Evolutionary conservation across 352 stramenopile genomes (phyloP).

Genomic region (Globisporangium megalacanthum): DNA sequence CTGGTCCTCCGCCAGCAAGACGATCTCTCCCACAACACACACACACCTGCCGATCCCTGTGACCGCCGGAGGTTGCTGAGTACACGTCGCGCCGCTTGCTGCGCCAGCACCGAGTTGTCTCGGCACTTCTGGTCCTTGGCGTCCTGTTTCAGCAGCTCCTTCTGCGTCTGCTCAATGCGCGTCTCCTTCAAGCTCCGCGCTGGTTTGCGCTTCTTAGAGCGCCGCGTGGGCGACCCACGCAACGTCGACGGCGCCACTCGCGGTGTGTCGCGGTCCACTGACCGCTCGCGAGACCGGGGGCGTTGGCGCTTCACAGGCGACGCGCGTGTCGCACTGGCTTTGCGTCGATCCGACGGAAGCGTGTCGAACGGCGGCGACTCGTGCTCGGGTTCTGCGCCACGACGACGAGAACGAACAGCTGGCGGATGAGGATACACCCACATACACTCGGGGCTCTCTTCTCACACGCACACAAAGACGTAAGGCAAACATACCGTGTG

Average conservation of each 20-base stretch:
- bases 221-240: not conserved
- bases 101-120: not conserved
- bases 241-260: not conserved
- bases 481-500: not conserved
- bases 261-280: not conserved
- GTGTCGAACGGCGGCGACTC: not conserved
- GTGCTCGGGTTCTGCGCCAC: not conserved
- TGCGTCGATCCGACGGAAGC: too few relatives aligned
- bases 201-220: slow-evolving; percentile 7
- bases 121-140: slow-evolving; percentile 4
- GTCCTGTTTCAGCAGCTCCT: slow-evolving; percentile 4
- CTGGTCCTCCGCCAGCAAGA: not conserved
- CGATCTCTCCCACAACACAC: not conserved
- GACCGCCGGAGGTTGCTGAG: slow-evolving; percentile 1
- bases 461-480: too few relatives aligned
- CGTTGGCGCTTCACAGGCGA: not conserved
- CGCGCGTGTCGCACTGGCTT: not conserved
- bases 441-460: too few relatives aligned
- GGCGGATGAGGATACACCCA: too few relatives aligned
- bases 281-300: not conserved
- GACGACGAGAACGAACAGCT: too few relatives aligned
- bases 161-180: slow-evolving; percentile 13
- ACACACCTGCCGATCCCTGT: not conserved
- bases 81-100: not conserved
- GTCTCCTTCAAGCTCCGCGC: slow-evolving; percentile 10